Evolutionary conservation across 179 eudicot genomes (phyloP), one percentile per base, ranked within the genome.

Genomic region (Beta corolliflora): DNA sequence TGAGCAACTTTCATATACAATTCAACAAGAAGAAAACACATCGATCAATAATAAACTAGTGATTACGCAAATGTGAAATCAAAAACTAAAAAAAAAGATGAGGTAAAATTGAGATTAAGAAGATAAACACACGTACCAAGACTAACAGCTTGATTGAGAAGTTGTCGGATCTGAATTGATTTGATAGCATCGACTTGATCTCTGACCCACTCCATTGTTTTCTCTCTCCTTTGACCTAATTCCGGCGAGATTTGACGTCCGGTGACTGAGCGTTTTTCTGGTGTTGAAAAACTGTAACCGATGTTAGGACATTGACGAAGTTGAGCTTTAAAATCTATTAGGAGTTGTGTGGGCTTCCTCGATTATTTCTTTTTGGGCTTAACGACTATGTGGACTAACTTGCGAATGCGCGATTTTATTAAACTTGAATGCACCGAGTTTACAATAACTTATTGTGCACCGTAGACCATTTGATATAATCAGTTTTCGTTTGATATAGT

Each of bases 151-250:
- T 89, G 93, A 52, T 82, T 64, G 72, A 86, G 59, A n/a, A 86
- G 79, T 52, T 90, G 93, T 70, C 91, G 48, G 85, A 87, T 19
- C 82, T 86, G 86, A 53, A 89, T 71, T 3, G 91, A 86, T 78
- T 88, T 89, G 81, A 88, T 81, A 0, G 89, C 81, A 58, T 87
- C 88, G 76, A 85, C n/a, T 58, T 87, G 85, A n/a, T 87, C 87
- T 19, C 82, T 84, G 44, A 87, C 58, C 77, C 80, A 81, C 59
- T 84, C 89, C 90, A 88, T 88, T 64, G 18, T 18, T 29, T 4
- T 76, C 83, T 84, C 83, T 52, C 77, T 76, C 83, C 81, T 75
- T 56, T 77, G 86, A 80, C 79, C 77, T 0, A 13, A 52, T 65
- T 66, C 86, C 81, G 86, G 79, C 64, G 79, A 77, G 46, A 75